Evolutionary conservation across 2,329 filamentous ascomycete species (phyloP).

Genomic region (Colletotrichum cereale): DNA sequence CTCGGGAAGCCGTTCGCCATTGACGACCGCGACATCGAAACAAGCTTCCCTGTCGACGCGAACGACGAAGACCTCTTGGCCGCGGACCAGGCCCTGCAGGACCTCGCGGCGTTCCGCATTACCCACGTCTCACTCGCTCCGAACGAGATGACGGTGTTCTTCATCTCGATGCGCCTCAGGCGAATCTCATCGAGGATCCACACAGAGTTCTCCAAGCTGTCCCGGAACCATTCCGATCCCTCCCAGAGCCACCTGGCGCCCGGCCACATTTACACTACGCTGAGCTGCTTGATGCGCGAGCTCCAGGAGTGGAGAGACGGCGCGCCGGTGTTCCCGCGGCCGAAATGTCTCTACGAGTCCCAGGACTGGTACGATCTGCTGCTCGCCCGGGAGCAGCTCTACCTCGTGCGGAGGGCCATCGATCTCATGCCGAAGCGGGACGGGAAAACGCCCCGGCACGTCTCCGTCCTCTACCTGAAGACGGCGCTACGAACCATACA

Average conservation of each 20-base stretch:
- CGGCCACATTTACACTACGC: slow-evolving; percentile 44
- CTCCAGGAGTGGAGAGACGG: slow-evolving; percentile 52
- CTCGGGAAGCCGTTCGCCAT: slow-evolving; percentile 57
- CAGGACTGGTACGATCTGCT: slow-evolving; percentile 60
- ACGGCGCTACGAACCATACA: slow-evolving; percentile 54
- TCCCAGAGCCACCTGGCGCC: slow-evolving; percentile 30
- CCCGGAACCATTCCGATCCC: slow-evolving; percentile 13
- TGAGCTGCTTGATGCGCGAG: slow-evolving; percentile 50
- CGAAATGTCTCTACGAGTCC: slow-evolving; percentile 56
- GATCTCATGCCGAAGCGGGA: slow-evolving; percentile 52
- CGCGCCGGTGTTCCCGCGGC: slow-evolving; percentile 49
- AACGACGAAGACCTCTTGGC: slow-evolving; percentile 49
- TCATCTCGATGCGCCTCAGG: slow-evolving; percentile 53
- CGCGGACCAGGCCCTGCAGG: slow-evolving; percentile 36
- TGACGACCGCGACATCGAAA: slow-evolving; percentile 53
- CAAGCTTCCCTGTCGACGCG: slow-evolving; percentile 51
- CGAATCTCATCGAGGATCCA: slow-evolving; percentile 56
- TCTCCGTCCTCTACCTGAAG: slow-evolving; percentile 50
- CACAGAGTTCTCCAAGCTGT: slow-evolving; percentile 45
- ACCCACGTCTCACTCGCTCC: slow-evolving; percentile 23
- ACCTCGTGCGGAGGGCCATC: slow-evolving; percentile 56
- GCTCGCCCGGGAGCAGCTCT: slow-evolving; percentile 54
- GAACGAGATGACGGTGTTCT: slow-evolving; percentile 54
- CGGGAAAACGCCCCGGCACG: slow-evolving; percentile 48
- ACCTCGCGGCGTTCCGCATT: slow-evolving; percentile 21